Percentiles rank a stretch among this genome's conserved stretches.
Conservation (phyloP, 176 grass and related monocot genomes). For the Oryza glaberrima region DNA sequence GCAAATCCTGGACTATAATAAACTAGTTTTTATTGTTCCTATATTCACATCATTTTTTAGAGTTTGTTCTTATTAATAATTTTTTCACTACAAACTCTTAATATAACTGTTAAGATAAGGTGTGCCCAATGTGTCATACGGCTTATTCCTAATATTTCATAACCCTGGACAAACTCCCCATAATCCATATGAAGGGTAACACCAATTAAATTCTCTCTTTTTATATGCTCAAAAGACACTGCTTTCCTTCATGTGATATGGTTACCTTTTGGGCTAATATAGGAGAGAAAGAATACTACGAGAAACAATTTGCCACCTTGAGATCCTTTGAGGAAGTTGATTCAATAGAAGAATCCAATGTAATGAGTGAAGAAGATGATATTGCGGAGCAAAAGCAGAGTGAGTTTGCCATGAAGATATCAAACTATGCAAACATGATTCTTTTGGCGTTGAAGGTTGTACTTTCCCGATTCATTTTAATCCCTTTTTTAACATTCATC, state of each 20-base stretch:
- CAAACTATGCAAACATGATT: slow-evolving; percentile 85
- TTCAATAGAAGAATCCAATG: slow-evolving; percentile 55
- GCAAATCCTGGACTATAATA: not conserved
- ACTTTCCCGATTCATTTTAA: not conserved
- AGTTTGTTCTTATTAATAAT: not conserved
- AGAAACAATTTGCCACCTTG: slow-evolving; percentile 85
- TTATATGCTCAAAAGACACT: not conserved
- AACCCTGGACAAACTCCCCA: slow-evolving; percentile 15
- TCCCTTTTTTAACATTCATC: not conserved
- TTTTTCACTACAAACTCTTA: not conserved
- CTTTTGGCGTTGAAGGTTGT: slow-evolving; percentile 85
- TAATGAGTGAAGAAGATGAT: slow-evolving; percentile 59
- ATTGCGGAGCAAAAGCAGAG: slow-evolving; percentile 72
- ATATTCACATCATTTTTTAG: not conserved
- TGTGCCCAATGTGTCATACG: not conserved
- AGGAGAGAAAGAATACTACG: slow-evolving; percentile 86
- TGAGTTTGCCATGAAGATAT: slow-evolving; percentile 93
- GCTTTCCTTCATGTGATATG: not conserved
- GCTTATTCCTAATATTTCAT: not conserved
- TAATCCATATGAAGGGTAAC: not conserved
- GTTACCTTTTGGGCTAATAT: slow-evolving; percentile 29
- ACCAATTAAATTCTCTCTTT: not conserved
- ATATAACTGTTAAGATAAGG: not conserved
- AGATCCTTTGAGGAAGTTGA: slow-evolving; percentile 86
- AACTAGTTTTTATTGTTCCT: not conserved